Base-by-base conservation (phyloP, 345 rosid genomes). In the Salix arbutifolia region DNA sequence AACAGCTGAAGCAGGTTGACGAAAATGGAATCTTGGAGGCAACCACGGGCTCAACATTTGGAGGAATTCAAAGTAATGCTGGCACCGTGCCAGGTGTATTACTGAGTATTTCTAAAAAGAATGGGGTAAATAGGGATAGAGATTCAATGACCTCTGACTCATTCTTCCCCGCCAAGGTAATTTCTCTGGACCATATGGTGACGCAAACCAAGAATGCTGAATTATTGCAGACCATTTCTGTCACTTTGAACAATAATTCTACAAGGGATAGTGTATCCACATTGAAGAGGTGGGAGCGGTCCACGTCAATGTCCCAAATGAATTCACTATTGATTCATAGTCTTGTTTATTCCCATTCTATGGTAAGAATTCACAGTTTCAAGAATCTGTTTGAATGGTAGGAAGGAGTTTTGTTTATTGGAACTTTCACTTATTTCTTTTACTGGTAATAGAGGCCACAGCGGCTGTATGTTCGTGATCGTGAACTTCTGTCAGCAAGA, bases 221-320 rank as follows among this genome's bases (percentile, higher is more conserved):
- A 44, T 71, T 74, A 44, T 37, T 66, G 64, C 71, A 83, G 69
- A 76, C 37, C 81, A 79, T 76, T 72, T 38, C 81, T 26, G 50
- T 61, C 42, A 19, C 67, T 31, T 64, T 6, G 37, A 58, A 48
- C n/a, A 35, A 83, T 53, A 78, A 67, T 79, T 64, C 75, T 46
- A n/a, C 67, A 6, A 30, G 28, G 4, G 52, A 48, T 65, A 38
- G 77, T 74, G 35, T 76, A 74, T 77, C 83, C 42, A 38, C 25
- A 5, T 72, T 76, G 53, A 84, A 67, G 76, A 85, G 89, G 77
- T 37, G 68, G 25, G 72, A n/a, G 72, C 81, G 71, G 62, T 75
- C 85, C 6, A 80, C 72, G 12, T 83, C 91, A 6, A 71, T 94
- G 79, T 77, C 92, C 25, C 84, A 87, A 83, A 92, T 92, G 95